These are phyloP conservation scores for Ascochyta koolunga DNA, from an alignment of 2,329 filamentous ascomycete species.

Conservation along the genomic window DNA sequence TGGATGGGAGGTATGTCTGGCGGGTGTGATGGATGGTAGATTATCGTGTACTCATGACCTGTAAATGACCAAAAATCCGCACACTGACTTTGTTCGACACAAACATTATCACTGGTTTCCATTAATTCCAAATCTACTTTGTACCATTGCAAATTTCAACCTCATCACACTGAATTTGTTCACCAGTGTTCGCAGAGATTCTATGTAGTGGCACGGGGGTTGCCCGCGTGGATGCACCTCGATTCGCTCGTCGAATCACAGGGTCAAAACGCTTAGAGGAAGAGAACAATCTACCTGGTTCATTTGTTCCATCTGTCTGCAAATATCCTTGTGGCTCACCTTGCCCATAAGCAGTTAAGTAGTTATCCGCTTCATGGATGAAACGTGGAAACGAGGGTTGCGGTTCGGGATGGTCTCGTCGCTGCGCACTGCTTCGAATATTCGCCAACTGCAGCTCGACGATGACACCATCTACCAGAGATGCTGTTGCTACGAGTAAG, in stretches of 20 bases:
- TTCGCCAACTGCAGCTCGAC: background rate
- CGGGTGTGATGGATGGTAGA: no score
- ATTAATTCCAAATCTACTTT: no score
- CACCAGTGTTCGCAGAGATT: background rate
- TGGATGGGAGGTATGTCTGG: no score
- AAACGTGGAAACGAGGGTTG: background rate
- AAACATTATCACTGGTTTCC: no score
- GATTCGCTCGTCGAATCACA: background rate
- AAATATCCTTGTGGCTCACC: background rate
- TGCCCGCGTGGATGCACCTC: background rate
- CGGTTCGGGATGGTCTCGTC: background rate
- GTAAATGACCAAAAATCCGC: no score
- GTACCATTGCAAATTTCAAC: background rate
- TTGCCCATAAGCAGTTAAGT: background rate
- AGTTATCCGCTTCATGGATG: background rate
- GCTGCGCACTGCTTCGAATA: background rate
- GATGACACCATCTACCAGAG: background rate
- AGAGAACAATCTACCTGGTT: background rate
- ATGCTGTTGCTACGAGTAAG: background rate
- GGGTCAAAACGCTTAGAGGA: background rate
- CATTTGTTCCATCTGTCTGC: background rate
- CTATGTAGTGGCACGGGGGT: background rate
- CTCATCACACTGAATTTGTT: background rate
- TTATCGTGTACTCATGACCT: no score
- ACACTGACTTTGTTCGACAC: no score